Base-by-base conservation (phyloP, 2,329 filamentous ascomycete genomes). In the Graphilbum fragrans region DNA sequence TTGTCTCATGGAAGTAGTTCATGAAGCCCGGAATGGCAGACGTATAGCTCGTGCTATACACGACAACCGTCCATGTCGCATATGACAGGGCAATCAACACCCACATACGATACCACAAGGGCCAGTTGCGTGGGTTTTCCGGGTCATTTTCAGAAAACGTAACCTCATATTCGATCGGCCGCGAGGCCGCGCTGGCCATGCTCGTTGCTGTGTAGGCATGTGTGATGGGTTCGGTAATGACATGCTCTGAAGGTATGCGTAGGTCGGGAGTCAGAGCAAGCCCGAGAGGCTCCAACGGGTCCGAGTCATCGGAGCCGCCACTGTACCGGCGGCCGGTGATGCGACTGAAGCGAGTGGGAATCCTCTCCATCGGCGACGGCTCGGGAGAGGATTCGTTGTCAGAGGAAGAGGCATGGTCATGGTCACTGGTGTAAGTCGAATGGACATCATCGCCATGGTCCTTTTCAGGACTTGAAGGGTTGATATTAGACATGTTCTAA, bases 41-140 rank as follows among this genome's bases (percentile, higher is more conserved):
- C 2, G 83, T 86, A 55, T 88, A 90, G 39, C 72, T 78, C 0
- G 84, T 88, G 32, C 76, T 82, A 55, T 86, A 84, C 29, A 85
- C 57, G 14, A 86, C 77, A 3, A 66, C 54, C 2, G 60, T 58
- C 64, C 64, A 66, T 1, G 61, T 63, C 3, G 60, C 55, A 49
- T 54, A 67, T 33, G 59, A 62, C n/a, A 67, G 58, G 33, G 45
- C 60, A 58, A 61, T 53, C n/a, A 64, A 52, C 14, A 54, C 50
- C 55, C 57, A 66, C 12, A 50, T 41, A 45, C 63, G 52, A 50
- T 60, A 60, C 52, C 62, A 68, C 25, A 79, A 52, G 0, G 74
- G 59, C 82, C 83, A 88, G 54, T 82, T 80, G 43, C 70, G 67
- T 0, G 84, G 82, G 52, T 86, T 80, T 3, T 44, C 49, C 3